Evolutionary conservation across 192 early-diverging fungal genomes (phyloP).

Genomic region (Gaertneriomyces semiglobifer): DNA sequence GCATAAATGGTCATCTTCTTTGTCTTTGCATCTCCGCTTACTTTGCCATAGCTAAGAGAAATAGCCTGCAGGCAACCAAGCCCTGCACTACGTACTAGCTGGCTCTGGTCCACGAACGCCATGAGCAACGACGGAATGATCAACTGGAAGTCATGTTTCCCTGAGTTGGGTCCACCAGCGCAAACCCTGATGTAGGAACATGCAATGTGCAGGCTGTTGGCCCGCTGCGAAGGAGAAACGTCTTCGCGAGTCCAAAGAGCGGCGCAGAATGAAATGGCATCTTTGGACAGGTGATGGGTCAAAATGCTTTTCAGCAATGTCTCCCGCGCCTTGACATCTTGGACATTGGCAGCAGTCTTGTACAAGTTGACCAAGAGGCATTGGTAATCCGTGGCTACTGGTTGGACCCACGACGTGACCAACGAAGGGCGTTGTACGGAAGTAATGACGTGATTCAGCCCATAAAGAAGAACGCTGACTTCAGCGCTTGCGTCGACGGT

Average conservation of each 20-base stretch:
- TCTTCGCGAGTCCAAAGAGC: constrained; percentile 17
- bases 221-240: background rate
- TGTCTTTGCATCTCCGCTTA: constrained; percentile 2
- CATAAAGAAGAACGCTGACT: background rate
- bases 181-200: constrained; percentile 1
- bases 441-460: background rate
- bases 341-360: background rate
- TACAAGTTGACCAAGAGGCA: background rate
- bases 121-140: constrained; percentile 66
- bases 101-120: constrained; percentile 52
- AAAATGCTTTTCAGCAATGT: constrained; percentile 33
- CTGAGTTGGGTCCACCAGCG: background rate
- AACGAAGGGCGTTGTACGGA: background rate
- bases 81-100: constrained; percentile 61
- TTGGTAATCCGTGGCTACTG: background rate
- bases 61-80: constrained; percentile 58
- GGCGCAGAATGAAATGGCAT: constrained; percentile 20
- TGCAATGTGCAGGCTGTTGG: constrained; percentile 4
- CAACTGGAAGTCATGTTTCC: constrained; percentile 46
- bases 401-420: background rate
- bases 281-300: constrained; percentile 10
- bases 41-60: constrained; percentile 28
- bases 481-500: background rate
- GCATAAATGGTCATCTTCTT: constrained; percentile 46
- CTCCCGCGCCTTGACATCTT: constrained; percentile 19